phyloP scores from a whole-genome alignment of 495 filamentous ascomycete species.

The Podospora anserina region DNA sequence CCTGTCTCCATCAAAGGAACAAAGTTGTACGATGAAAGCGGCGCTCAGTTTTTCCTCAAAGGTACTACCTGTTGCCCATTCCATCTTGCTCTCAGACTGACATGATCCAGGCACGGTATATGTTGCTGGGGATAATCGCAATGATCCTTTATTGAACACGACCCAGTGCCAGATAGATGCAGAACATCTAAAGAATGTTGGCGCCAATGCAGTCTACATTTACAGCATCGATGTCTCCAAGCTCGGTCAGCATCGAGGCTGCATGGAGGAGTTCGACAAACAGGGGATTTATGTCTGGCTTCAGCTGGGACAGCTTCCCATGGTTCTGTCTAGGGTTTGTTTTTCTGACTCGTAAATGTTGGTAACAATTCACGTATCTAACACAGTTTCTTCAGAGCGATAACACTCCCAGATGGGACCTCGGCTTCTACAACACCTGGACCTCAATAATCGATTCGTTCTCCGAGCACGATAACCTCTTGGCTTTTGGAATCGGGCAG shows the following conservation, averaged over 20 bases:
- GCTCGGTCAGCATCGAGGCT: conserved; percentile 58
- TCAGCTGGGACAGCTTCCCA: conserved; percentile 54
- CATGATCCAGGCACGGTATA: conserved; percentile 29
- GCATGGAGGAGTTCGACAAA: conserved; percentile 63
- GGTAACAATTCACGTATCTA: not conserved
- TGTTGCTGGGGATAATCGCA: not conserved
- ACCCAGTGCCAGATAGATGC: conserved; percentile 73
- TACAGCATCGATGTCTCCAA: conserved; percentile 69
- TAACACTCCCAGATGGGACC: conserved; percentile 52
- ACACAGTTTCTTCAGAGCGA: not conserved
- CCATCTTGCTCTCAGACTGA: not conserved
- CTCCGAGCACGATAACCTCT: conserved; percentile 66
- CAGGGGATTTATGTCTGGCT: conserved; percentile 71
- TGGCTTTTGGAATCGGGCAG: conserved; percentile 76
- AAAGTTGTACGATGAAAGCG: conserved; percentile 76
- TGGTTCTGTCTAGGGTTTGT: not conserved
- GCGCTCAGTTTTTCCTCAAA: conserved; percentile 75
- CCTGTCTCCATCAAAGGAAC: conserved; percentile 45
- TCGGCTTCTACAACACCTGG: conserved; percentile 60
- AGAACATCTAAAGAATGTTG: conserved; percentile 65
- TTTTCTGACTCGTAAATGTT: not conserved
- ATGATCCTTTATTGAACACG: conserved; percentile 66
- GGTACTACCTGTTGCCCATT: conserved; percentile 13
- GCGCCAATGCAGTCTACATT: conserved; percentile 76
- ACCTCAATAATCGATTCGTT: conserved; percentile 68